These are phyloP conservation scores for Cystoderma amianthinum DNA, from an alignment of 768 basidiomycete genomes.

Conservation along the genomic window DNA sequence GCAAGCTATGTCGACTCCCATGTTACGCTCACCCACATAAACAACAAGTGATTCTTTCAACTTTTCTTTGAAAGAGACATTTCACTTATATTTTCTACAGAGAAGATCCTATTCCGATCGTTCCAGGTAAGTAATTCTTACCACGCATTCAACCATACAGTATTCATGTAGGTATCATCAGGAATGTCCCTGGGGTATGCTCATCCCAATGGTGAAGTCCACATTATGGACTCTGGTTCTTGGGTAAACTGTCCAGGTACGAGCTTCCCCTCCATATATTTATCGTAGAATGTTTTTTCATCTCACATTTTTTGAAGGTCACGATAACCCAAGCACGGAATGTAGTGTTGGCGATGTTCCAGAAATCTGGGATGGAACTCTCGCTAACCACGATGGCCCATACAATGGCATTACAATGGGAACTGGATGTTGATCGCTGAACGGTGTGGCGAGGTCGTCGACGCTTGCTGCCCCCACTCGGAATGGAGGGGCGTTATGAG, in stretches of 20 bases:
- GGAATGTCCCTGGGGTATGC: conserved; percentile 26
- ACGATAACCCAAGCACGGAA: conserved; percentile 45
- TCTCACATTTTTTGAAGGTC: conserved; percentile 36
- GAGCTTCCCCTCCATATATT: background rate
- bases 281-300: background rate
- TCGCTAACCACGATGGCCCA: conserved; percentile 31
- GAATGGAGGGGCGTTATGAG: too few relatives aligned
- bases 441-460: too few relatives aligned
- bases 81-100: conserved; percentile 5
- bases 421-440: background rate
- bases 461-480: too few relatives aligned
- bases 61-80: background rate
- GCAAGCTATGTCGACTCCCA: conserved; percentile 16
- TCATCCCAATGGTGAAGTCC: conserved; percentile 25
- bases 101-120: conserved; percentile 22
- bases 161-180: background rate
- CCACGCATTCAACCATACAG: background rate
- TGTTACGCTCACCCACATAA: conserved; percentile 11
- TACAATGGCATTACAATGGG: conserved; percentile 5
- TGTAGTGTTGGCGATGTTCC: conserved; percentile 39
- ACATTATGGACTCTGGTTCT: conserved; percentile 10
- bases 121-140: conserved; percentile 13
- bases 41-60: conserved; percentile 8
- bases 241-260: conserved; percentile 14
- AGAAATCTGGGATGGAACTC: conserved; percentile 29